Percentiles rank a stretch among this genome's conserved stretches.
Conservation (phyloP, 495 filamentous ascomycete genomes). For the Neurospora intermedia region DNA sequence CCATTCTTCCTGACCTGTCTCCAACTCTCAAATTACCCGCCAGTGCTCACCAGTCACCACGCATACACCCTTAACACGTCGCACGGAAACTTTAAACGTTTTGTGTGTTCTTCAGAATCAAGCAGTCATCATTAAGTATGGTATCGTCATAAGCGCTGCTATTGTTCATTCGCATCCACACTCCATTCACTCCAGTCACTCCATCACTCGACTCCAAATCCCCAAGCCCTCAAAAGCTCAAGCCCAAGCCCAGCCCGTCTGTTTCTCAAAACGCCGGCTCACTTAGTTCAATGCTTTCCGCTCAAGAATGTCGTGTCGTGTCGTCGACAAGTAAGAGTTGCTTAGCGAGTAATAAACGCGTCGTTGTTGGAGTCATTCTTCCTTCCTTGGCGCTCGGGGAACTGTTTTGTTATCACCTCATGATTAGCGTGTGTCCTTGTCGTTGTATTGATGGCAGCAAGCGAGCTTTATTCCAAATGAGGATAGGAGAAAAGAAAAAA, state of each 20-base stretch:
- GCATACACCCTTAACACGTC: not conserved
- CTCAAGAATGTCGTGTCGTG: not conserved
- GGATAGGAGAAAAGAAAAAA: not conserved
- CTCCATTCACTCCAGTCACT: not conserved
- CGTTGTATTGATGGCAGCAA: too few species aligned
- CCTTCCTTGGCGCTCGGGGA: conserved; percentile 29
- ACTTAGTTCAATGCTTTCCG: not conserved
- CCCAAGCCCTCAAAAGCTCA: not conserved
- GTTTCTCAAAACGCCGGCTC: not conserved
- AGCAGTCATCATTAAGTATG: not conserved
- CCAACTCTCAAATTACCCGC: not conserved
- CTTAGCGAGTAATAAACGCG: conserved; percentile 6
- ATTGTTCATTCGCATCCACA: not conserved
- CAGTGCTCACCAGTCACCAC: not conserved
- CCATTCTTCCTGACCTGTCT: too few species aligned
- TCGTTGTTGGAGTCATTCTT: conserved; percentile 30
- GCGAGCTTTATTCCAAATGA: too few species aligned
- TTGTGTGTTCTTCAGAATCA: not conserved
- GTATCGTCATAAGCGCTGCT: not conserved
- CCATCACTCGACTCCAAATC: not conserved
- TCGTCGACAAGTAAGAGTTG: not conserved
- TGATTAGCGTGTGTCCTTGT: too few species aligned
- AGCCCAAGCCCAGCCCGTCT: not conserved
- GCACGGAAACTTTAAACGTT: not conserved
- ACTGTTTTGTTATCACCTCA: conserved; percentile 25